Conservation (phyloP, 129 eudicot genomes). For the Daucus carota region DH1_v3.0 NC_030389.2:8732001-8732500, state of each 20-base stretch:
- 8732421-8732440: neutral
- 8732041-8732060: neutral
- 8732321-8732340: slow-evolving; percentile 9
- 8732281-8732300: slow-evolving; percentile 44
- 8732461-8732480: neutral
- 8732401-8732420: neutral
- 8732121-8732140: neutral
- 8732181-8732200: neutral
- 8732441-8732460: neutral
- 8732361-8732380: neutral
- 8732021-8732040: neutral
- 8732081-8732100: neutral
- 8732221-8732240: neutral
- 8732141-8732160: neutral
- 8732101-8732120: neutral
- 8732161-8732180: neutral
- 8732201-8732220: neutral
- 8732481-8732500: neutral
- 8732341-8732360: neutral
- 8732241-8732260: slow-evolving; percentile 52
- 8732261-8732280: slow-evolving; percentile 68
- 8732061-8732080: neutral
- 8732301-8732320: slow-evolving; percentile 23
- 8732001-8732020: neutral
- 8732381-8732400: too few species aligned